Conservation (phyloP, 805 yeast genomes). For the Myxozyma vanderwaltii region DNA sequence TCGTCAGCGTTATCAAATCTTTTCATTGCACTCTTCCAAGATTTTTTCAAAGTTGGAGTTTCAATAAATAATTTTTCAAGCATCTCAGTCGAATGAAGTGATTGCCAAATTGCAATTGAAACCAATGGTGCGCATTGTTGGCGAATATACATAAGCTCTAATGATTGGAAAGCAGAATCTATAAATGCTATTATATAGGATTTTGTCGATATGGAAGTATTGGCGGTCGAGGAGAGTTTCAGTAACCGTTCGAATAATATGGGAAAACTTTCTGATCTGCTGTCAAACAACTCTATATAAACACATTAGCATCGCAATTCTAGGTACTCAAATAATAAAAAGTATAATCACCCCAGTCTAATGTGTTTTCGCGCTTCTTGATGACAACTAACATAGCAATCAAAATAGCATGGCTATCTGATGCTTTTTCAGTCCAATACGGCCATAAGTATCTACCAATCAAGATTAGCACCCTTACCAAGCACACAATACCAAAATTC, state of each 20-base stretch:
- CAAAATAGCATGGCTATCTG: constrained; percentile 48
- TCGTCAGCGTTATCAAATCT: constrained; percentile 33
- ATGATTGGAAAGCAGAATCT: constrained; percentile 34
- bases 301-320: background rate
- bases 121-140: constrained; percentile 41
- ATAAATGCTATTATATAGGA: constrained; percentile 38
- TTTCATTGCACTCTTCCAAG: constrained; percentile 36
- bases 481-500: constrained; percentile 31
- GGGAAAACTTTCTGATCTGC: constrained; percentile 39
- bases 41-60: constrained; percentile 32
- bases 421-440: constrained; percentile 46
- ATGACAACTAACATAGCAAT: constrained; percentile 38
- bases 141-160: constrained; percentile 36
- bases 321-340: background rate
- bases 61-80: constrained; percentile 33
- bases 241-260: constrained; percentile 42
- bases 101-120: constrained; percentile 44
- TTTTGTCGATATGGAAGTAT: constrained; percentile 13
- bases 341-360: constrained; percentile 20
- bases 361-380: constrained; percentile 19
- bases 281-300: constrained; percentile 20
- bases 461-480: background rate
- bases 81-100: constrained; percentile 32
- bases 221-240: constrained; percentile 25
- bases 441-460: constrained; percentile 46